Evolutionary conservation across 2,329 filamentous ascomycete genomes (phyloP).

Genomic region (Ascochyta viciae-villosae): DNA sequence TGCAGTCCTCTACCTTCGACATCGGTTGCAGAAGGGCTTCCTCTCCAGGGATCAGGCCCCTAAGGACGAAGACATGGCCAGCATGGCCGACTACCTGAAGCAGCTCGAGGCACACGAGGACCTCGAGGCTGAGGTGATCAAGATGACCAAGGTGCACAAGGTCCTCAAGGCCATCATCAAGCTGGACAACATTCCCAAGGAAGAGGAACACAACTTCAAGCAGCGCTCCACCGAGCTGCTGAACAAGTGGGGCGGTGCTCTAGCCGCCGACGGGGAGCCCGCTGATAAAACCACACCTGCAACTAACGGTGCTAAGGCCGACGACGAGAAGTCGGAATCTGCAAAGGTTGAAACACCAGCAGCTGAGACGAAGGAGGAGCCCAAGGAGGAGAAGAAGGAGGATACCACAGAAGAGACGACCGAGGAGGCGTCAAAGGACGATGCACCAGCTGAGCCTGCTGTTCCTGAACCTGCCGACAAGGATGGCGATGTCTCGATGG

Average conservation of each 20-base stretch:
- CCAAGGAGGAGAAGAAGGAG: constrained; percentile 35
- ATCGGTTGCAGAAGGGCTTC: constrained; percentile 94
- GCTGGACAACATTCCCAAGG: constrained; percentile 76
- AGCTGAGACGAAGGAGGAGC: constrained; percentile 42
- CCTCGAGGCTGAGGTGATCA: constrained; percentile 87
- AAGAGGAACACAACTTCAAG: constrained; percentile 91
- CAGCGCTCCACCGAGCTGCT: constrained; percentile 78
- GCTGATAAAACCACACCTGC: constrained; percentile 19
- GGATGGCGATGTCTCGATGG: constrained; percentile 19
- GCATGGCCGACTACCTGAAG: constrained; percentile 77
- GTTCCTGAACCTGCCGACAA: constrained; percentile 11
- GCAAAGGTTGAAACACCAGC: constrained; percentile 41
- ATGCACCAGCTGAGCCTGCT: constrained; percentile 7
- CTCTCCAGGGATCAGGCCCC: constrained; percentile 83
- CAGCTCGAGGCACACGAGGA: constrained; percentile 83
- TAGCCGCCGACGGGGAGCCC: constrained; percentile 53
- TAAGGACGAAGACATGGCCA: constrained; percentile 83
- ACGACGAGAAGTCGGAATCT: constrained; percentile 49
- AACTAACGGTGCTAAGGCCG: constrained; percentile 44
- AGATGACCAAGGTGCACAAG: constrained; percentile 96
- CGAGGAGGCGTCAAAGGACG: constrained; percentile 12
- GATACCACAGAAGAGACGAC: constrained; percentile 33
- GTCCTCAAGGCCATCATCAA: constrained; percentile 95
- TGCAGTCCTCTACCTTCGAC: constrained; percentile 85
- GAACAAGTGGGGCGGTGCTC: constrained; percentile 86